Evolutionary conservation across 2,329 filamentous ascomycete species (phyloP), one percentile per base, ranked within the genome.

Genomic region (Sporothrix luriei): DNA sequence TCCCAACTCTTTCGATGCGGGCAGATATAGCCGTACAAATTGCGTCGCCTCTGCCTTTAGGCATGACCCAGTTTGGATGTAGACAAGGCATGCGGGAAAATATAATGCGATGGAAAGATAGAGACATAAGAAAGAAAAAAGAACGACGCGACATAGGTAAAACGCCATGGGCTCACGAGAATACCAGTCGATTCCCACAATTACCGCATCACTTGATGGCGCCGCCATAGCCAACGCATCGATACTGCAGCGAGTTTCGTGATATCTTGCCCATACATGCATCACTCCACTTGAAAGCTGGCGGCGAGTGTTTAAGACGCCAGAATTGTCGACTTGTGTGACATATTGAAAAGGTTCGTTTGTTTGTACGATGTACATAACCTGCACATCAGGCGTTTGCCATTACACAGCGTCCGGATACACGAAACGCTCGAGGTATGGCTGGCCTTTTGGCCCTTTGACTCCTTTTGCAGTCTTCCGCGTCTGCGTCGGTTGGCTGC

Each of bases 21-120:
- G 48, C 33, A 46, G 61, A 66, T 51, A 69, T 69, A 69, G 40
- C 68, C 68, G 68, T 40, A n/a, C 68, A 66, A 61, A 69, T 66
- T 69, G 62, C 68, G 26, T 26, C 61, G 51, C 59, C 29, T 24
- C 26, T 46, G 52, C 68, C 62, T 69, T 69, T 69, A 66, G 62
- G 52, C 62, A 69, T 40, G 61, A n/a, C 51, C 57, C 43, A 57
- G 51, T 21, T 24, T 13, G 33, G 14, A 26, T 29, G 33, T 48
- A 21, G 19, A 16, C n/a, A 29, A 38, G 29, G 26, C 10, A 19
- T 9, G 38, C 5, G 46, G 38, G 65, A 49, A 69, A 33, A 29
- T 29, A 29, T 10, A 48, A 21, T 4, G 11, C 24, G 26, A 51
- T 21, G 11, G 19, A 11, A 26, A 16, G 16, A 24, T 21, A 4